These are phyloP conservation scores for Venturia effusa DNA, from an alignment of 2,329 filamentous ascomycete species.

Conservation along the genomic window DNA sequence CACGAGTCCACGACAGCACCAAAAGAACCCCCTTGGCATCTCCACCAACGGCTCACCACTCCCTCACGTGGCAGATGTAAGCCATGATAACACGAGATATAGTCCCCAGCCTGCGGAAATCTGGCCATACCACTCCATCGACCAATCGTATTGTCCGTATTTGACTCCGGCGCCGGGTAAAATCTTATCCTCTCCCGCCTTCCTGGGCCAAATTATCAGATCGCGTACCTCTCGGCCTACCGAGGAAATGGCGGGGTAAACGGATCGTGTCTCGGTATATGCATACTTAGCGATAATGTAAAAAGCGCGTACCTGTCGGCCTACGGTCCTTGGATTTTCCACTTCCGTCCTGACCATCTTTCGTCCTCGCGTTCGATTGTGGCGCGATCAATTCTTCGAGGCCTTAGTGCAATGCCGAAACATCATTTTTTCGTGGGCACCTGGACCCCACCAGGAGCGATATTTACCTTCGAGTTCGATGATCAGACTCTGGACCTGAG, in stretches of 20 bases:
- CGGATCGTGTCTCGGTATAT: not conserved
- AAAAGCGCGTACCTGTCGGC: not conserved
- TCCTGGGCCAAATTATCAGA: not conserved
- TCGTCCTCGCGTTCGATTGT: not conserved
- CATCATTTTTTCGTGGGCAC: conserved; percentile 33
- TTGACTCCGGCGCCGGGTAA: not conserved
- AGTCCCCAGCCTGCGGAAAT: not conserved
- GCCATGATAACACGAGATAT: not conserved
- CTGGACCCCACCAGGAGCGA: conserved; percentile 81
- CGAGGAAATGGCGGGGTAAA: not conserved
- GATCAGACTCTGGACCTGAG: conserved; percentile 65
- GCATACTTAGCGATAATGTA: not conserved
- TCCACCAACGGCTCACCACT: not conserved
- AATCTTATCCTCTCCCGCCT: not conserved
- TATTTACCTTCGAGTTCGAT: conserved; percentile 83
- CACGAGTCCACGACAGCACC: not conserved
- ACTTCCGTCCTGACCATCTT: not conserved
- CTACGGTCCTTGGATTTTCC: not conserved
- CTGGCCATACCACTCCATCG: not conserved
- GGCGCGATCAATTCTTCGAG: not conserved
- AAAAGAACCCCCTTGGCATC: not conserved
- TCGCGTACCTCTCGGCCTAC: not conserved
- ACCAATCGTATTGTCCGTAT: not conserved
- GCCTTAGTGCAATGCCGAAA: not conserved
- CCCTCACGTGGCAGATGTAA: not conserved